A percentile compares a stretch with the other conserved stretches of the same genome.
Conservation (phyloP, 2,329 filamentous ascomycete genomes). For the Trichoderma oligosporum region DNA sequence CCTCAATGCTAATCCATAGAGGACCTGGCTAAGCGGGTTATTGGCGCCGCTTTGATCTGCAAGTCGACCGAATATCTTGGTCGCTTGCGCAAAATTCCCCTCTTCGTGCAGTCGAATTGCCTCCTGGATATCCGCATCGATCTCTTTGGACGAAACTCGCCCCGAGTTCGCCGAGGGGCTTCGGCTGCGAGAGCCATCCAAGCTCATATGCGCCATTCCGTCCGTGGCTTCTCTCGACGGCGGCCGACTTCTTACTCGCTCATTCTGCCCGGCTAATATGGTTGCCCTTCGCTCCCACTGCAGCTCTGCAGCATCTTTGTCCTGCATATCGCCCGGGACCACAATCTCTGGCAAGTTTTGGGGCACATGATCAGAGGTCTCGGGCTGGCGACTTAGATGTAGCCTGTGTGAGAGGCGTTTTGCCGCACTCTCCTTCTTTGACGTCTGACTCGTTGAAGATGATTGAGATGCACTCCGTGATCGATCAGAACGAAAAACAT, state of each 20-base stretch:
- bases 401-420: constrained; percentile 66
- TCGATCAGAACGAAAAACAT: constrained; percentile 44
- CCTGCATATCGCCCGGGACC: constrained; percentile 41
- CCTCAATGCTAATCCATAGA: constrained; percentile 89
- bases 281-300: constrained; percentile 93
- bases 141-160: constrained; percentile 47
- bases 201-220: constrained; percentile 30
- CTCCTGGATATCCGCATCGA: constrained; percentile 77
- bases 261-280: constrained; percentile 68
- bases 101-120: constrained; percentile 91
- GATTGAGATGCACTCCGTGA: constrained; percentile 49
- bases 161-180: constrained; percentile 26
- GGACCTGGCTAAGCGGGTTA: constrained; percentile 89
- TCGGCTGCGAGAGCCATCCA: constrained; percentile 16
- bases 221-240: constrained; percentile 34
- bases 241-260: constrained; percentile 44
- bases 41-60: constrained; percentile 82
- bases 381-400: constrained; percentile 57
- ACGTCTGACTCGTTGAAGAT: constrained; percentile 38
- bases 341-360: constrained; percentile 73
- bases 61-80: constrained; percentile 77
- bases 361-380: constrained; percentile 71
- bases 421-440: constrained; percentile 33
- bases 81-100: constrained; percentile 74
- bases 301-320: constrained; percentile 54